phyloP scores from a whole-genome alignment of 1,284 basidiomycete species.

The Moesziomyces aphidis region DNA sequence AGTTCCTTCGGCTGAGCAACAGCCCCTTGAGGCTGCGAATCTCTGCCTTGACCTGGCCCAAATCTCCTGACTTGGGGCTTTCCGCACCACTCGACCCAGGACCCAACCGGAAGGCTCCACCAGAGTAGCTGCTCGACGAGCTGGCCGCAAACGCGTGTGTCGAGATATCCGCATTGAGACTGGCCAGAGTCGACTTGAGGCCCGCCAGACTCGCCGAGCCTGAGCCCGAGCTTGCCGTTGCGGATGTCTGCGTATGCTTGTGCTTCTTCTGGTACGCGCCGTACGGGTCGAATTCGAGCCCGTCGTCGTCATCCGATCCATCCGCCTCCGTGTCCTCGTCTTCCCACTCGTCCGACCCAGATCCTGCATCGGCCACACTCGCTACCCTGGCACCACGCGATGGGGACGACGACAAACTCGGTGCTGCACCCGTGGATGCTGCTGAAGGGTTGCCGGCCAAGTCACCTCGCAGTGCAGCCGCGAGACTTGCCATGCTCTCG shows the following conservation, averaged over 20 bases:
- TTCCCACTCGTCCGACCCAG: conserved; percentile 44
- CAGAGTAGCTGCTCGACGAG: conserved; percentile 1
- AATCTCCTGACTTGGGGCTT: conserved; percentile 36
- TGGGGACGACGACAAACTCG: background rate
- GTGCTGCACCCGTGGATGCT: background rate
- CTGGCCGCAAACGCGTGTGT: conserved; percentile 36
- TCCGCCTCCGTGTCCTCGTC: conserved; percentile 27
- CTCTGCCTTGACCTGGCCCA: conserved; percentile 64
- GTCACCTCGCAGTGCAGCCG: conserved; percentile 35
- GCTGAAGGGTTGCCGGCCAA: conserved; percentile 8
- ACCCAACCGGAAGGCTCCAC: conserved; percentile 19
- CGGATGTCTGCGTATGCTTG: conserved; percentile 40
- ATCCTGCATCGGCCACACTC: conserved; percentile 45
- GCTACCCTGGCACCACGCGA: conserved; percentile 10
- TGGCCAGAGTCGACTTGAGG: conserved; percentile 31
- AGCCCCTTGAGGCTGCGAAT: conserved; percentile 63
- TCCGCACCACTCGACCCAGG: conserved; percentile 16
- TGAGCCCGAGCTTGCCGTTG: conserved; percentile 1
- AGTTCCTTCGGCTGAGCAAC: conserved; percentile 59
- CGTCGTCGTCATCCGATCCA: conserved; percentile 37
- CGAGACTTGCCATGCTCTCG: conserved; percentile 49
- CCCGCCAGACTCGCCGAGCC: conserved; percentile 9
- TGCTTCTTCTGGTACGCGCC: conserved; percentile 46
- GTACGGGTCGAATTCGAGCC: conserved; percentile 57
- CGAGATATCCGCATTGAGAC: conserved; percentile 43